Conservation (phyloP, 140 eudicot genomes). For the Anethum foeniculum region DNA sequence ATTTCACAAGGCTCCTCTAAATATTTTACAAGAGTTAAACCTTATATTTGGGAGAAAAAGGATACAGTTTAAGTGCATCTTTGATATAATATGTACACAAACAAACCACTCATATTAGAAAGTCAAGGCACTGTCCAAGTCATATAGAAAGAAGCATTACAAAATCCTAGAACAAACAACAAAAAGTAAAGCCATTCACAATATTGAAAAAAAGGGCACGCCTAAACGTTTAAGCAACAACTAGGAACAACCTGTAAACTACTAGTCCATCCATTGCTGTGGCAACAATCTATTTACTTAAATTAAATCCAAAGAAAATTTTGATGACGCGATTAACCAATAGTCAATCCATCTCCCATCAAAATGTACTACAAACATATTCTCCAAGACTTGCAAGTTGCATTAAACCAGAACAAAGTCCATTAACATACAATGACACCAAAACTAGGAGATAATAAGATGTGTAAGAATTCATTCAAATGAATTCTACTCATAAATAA, state of each 20-base stretch:
- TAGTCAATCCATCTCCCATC: not conserved
- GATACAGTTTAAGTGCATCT: not conserved
- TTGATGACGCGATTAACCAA: not conserved
- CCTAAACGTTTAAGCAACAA: not conserved
- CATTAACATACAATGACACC: not conserved
- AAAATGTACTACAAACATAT: not conserved
- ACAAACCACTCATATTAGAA: too few relatives aligned
- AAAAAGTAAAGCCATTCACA: not conserved
- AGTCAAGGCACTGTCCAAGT: not conserved
- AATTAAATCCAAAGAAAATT: not conserved
- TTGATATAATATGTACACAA: not conserved
- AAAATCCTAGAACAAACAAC: not conserved
- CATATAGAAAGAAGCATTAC: not conserved
- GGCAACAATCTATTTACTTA: not conserved
- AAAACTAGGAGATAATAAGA: not conserved
- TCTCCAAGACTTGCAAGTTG: not conserved
- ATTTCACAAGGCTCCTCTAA: not conserved
- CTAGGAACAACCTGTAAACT: not conserved
- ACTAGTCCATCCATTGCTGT: not conserved
- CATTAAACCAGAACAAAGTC: not conserved
- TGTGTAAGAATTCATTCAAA: not conserved
- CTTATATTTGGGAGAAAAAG: too few relatives aligned
- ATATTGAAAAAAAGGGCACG: not conserved
- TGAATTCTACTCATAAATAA: constrained; percentile 10
- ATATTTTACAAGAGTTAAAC: too few relatives aligned